Conservation (phyloP, 2,329 filamentous ascomycete genomes). For the Elsinoe fawcettii region DNA sequence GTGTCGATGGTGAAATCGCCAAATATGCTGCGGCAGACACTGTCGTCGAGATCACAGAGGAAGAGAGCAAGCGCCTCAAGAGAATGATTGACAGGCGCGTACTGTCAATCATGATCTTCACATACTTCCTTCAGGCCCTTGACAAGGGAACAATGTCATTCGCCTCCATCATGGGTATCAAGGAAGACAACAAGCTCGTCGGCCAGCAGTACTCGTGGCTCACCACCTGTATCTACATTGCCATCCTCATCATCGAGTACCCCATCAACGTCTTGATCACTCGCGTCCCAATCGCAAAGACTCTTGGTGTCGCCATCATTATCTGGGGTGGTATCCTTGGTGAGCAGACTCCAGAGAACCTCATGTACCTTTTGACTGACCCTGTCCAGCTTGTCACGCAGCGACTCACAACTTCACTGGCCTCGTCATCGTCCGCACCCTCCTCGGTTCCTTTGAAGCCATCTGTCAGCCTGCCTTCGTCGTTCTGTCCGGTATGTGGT, state of each 20-base stretch:
- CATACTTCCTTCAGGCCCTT: slow-evolving; percentile 64
- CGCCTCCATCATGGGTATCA: slow-evolving; percentile 31
- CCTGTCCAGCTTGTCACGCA: slow-evolving; percentile 46
- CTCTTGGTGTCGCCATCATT: slow-evolving; percentile 55
- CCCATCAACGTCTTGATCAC: slow-evolving; percentile 60
- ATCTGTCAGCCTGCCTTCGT: slow-evolving; percentile 62
- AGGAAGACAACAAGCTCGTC: slow-evolving; percentile 29
- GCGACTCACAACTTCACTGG: slow-evolving; percentile 53
- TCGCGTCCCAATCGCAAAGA: slow-evolving; percentile 53
- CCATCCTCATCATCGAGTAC: slow-evolving; percentile 62
- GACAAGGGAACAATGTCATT: slow-evolving; percentile 57
- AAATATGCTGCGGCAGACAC: slow-evolving; percentile 54
- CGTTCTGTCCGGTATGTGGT: slow-evolving; percentile 62
- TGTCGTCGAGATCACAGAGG: slow-evolving; percentile 48
- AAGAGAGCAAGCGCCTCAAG: slow-evolving; percentile 55
- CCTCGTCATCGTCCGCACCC: slow-evolving; percentile 53
- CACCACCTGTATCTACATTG: slow-evolving; percentile 67
- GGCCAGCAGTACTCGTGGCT: slow-evolving; percentile 59
- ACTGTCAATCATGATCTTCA: slow-evolving; percentile 61
- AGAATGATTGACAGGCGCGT: slow-evolving; percentile 60
- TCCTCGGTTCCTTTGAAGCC: slow-evolving; percentile 65
- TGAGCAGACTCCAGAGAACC: background rate
- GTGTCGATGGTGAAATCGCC: slow-evolving; percentile 62
- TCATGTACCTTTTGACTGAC: background rate
- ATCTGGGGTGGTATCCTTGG: slow-evolving; percentile 53